Conservation (phyloP, 768 basidiomycete genomes). For the Fibroporia radiculosa region DNA sequence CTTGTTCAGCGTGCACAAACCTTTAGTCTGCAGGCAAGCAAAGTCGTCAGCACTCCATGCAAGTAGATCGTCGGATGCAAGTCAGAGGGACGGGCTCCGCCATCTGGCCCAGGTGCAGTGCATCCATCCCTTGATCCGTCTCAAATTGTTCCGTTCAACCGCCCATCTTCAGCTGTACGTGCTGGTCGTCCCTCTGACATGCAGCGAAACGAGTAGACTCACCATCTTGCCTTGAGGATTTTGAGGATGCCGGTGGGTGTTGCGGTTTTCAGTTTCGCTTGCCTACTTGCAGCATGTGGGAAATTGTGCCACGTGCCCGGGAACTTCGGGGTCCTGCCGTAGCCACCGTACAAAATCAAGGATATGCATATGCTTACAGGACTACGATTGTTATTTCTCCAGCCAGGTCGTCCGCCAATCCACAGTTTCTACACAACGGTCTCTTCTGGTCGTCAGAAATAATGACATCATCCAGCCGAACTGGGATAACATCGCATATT, state of each 20-base stretch:
- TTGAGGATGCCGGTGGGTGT: constrained; percentile 22
- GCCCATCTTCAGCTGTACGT: constrained; percentile 3
- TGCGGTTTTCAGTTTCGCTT: constrained; percentile 12
- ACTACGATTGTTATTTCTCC: no score
- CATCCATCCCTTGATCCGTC: constrained; percentile 26
- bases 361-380: no score
- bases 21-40: constrained; percentile 65
- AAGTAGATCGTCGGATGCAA: constrained; percentile 1
- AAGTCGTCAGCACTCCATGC: constrained; percentile 16
- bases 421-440: no score
- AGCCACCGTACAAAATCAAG: no score
- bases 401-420: no score
- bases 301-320: background rate
- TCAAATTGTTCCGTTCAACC: constrained; percentile 17
- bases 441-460: no score
- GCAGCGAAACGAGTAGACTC: constrained; percentile 25
- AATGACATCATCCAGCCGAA: no score
- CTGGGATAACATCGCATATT: no score
- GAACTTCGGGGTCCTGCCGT: no score
- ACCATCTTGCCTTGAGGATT: constrained; percentile 35
- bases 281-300: constrained; percentile 9
- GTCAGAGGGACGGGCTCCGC: constrained; percentile 14
- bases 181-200: constrained; percentile 6
- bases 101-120: constrained; percentile 25
- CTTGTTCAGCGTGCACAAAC: constrained; percentile 37